These are phyloP conservation scores for Ambrosia artemisiifolia DNA, from an alignment of 129 eudicot genomes.

Conservation along the genomic window DNA sequence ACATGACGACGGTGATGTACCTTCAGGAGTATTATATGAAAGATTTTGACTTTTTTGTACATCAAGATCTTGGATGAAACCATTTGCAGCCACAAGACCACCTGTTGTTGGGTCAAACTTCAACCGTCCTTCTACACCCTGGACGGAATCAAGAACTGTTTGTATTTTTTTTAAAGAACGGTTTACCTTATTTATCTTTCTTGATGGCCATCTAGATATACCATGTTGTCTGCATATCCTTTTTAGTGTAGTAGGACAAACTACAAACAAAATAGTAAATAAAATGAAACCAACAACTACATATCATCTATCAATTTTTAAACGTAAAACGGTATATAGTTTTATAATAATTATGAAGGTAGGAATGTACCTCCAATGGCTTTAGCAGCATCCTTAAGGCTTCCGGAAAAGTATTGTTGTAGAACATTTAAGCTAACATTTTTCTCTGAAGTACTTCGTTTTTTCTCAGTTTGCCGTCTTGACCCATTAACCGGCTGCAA, in stretches of 20 bases:
- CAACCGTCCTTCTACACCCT: constrained; percentile 87
- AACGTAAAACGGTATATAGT: not conserved
- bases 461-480: constrained; percentile 54
- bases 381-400: constrained; percentile 94
- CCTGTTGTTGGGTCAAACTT: constrained; percentile 75
- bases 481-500: constrained; percentile 44
- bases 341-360: not conserved
- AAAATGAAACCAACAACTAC: not conserved
- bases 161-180: constrained; percentile 85
- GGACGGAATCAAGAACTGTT: constrained; percentile 82
- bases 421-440: constrained; percentile 70
- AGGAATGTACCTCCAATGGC: constrained; percentile 75
- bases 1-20: constrained; percentile 22
- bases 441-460: constrained; percentile 69
- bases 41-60: constrained; percentile 26
- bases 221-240: constrained; percentile 95
- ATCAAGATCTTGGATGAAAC: constrained; percentile 48
- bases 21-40: constrained; percentile 32
- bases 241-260: constrained; percentile 96
- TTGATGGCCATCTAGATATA: constrained; percentile 95
- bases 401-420: constrained; percentile 89
- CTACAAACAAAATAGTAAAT: constrained; percentile 37
- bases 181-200: constrained; percentile 91
- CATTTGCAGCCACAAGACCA: constrained; percentile 60
- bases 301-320: not conserved